Evolutionary conservation across 176 grass and related monocot species (phyloP).

Genomic region (Areca catechu): DNA sequence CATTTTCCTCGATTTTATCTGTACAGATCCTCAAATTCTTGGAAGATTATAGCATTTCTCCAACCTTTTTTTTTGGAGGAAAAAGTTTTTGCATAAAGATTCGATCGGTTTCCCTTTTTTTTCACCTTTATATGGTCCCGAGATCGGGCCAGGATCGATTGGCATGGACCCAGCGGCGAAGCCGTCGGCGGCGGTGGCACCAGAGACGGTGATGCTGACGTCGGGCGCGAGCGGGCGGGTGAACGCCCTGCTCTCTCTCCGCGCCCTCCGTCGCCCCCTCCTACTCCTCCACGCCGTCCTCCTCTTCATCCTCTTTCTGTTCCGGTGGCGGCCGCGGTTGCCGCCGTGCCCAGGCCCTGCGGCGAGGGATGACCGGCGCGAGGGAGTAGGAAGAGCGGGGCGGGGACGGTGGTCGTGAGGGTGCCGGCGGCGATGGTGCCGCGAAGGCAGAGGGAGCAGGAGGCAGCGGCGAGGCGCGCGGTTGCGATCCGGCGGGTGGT

Average conservation of each 20-base stretch:
- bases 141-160: background rate
- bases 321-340: background rate
- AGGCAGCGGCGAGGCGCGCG: constrained; percentile 15
- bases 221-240: constrained; percentile 20
- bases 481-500: constrained; percentile 7
- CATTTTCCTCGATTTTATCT: background rate
- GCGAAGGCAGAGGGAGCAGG: constrained; percentile 4
- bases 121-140: background rate
- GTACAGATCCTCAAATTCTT: background rate
- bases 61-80: background rate
- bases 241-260: constrained; percentile 11
- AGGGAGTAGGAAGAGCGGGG: constrained; percentile 39
- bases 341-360: too few species aligned
- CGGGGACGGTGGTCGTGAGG: constrained; percentile 5
- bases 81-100: background rate
- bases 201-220: constrained; percentile 9
- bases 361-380: background rate
- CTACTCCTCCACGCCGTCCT: constrained; percentile 3
- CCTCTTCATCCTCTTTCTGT: constrained; percentile 4
- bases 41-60: too few species aligned
- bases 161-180: background rate
- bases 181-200: background rate
- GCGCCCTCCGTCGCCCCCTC: background rate
- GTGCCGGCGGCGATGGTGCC: constrained; percentile 5
- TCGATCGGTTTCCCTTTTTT: background rate